Evolutionary conservation across 192 early-diverging fungal species (phyloP).

Genomic region (Entomortierella chlamydospora): DNA sequence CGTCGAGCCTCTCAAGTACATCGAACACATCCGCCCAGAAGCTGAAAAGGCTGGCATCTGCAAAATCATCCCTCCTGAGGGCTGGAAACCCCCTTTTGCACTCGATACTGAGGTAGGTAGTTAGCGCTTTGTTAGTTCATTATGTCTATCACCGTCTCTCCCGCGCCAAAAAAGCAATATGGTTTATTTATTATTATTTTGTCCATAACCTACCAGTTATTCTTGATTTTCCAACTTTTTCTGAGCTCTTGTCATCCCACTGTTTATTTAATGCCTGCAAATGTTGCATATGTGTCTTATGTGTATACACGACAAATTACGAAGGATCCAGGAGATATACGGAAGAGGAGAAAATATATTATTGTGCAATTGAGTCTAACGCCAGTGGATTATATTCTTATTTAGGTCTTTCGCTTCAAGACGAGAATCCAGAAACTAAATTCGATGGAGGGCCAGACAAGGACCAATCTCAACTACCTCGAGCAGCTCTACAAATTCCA

Average conservation of each 20-base stretch:
- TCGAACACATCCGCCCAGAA: conserved; percentile 79
- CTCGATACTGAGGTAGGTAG: conserved; percentile 78
- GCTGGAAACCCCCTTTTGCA: conserved; percentile 89
- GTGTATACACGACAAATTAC: background rate
- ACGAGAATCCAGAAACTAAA: conserved; percentile 93
- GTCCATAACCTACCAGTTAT: too few relatives aligned
- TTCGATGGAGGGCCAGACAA: conserved; percentile 89
- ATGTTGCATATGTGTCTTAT: background rate
- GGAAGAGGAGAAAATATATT: background rate
- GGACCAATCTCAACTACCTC: conserved; percentile 88
- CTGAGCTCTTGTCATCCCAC: too few relatives aligned
- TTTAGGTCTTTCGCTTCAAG: conserved; percentile 87
- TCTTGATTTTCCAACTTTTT: too few relatives aligned
- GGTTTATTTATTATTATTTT: too few relatives aligned
- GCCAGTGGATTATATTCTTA: background rate
- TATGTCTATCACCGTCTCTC: background rate
- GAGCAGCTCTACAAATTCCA: conserved; percentile 95
- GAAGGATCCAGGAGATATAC: background rate
- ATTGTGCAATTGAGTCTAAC: background rate
- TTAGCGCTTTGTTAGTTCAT: background rate
- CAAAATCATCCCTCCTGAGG: conserved; percentile 92
- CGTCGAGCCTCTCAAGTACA: conserved; percentile 84
- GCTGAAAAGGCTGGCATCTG: conserved; percentile 88
- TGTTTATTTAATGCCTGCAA: too few relatives aligned
- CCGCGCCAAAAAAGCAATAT: background rate